Base-by-base conservation (phyloP, 345 rosid genomes). In the Moricandia arvensis region DNA sequence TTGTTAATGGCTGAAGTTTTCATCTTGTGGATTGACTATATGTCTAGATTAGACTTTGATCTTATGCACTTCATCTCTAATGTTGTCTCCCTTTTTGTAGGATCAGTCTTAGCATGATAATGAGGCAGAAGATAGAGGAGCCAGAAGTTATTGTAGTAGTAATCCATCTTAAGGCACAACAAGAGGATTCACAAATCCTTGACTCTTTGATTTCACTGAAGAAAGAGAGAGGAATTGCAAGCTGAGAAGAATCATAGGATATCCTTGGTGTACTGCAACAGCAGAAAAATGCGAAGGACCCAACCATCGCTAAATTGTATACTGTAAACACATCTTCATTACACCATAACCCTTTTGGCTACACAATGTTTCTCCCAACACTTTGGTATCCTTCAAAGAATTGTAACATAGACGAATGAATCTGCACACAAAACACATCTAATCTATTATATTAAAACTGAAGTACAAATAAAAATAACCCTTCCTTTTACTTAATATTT, bases 51-150 rank as follows among this genome's bases (percentile, higher is more conserved):
- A 37, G 1, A 41, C 1, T 41, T 47, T 34, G 55, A 30, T 18
- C 47, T 37, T 33, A 63, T 49, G 18, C 11, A 45, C 18, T 45
- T 33, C 4, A 33, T 31, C 59, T 4, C 21, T 35, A 24, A 59
- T 26, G 12, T 7, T 17, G 1, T 53, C 38, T 63, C 31, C 31
- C 31, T 78, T 16, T 53, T 4, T 63, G 58, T 84, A 94, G 98
- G 84, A 91, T 94, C 8, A 90, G 93, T 70, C 78, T 86, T 38
- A 81, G 93, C 51, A 94, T 90, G 98, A 85, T 91, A 29, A 29
- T 4, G 31, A 29, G 69, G 96, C 95, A 54, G 97, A 94, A 83
- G 93, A 88, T 33, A 85, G 81, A 17, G 93, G 94, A 81, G 84
- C 68, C 18, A 94, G 90, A 72, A 83, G 83, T 62, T 41, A 41